Base-by-base conservation (phyloP, 495 filamentous ascomycete genomes). In the Penicillium cinerascens region DNA sequence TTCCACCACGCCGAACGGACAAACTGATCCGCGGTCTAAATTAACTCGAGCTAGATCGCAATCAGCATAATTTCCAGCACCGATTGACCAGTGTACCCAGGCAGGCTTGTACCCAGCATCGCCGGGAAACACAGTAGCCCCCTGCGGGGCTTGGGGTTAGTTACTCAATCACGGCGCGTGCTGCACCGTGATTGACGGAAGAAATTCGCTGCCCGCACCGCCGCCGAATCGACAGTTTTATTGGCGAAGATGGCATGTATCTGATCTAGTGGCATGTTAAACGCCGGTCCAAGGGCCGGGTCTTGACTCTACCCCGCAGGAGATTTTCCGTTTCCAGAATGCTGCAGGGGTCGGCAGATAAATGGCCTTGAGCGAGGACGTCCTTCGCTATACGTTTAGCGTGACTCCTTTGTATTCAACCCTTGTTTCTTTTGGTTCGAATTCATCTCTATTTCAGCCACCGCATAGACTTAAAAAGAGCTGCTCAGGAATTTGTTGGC, bases 131-230 rank as follows among this genome's bases (percentile, higher is more conserved):
- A 39, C 18, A 39, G 7, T 1, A 39, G n/a, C 4, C 18, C 4
- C 6, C 16, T 47, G 42, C 51, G 55, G 55, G 55, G 49, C 16
- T 18, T n/a, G 21, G 37, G 23, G 4, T 29, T 44, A 3, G 23
- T 15, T 42, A 23, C n/a, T 27, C 13, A 10, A 33, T 26, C 35
- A 23, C 36, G 13, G 8, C 8, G 23, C 13, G 25, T 40, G 25
- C 27, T 25, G 51, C 21, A 10, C 43, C 47, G 42, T 70, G 67
- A 72, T 72, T 72, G 69, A 70, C 47, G 69, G 69, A 67, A 70
- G 33, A 67, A n/a, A n/a, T n/a, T n/a, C n/a, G 45, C 17, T 23
- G 22, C n/a, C 11, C 44, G 27, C 29, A 17, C 23, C n/a, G n/a
- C 13, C 20, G 5, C 5, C 47, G 22, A 27, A 10, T 49, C 20